phyloP scores from a whole-genome alignment of 2,329 filamentous ascomycete genomes.

The Cadophora sp. region DNA sequence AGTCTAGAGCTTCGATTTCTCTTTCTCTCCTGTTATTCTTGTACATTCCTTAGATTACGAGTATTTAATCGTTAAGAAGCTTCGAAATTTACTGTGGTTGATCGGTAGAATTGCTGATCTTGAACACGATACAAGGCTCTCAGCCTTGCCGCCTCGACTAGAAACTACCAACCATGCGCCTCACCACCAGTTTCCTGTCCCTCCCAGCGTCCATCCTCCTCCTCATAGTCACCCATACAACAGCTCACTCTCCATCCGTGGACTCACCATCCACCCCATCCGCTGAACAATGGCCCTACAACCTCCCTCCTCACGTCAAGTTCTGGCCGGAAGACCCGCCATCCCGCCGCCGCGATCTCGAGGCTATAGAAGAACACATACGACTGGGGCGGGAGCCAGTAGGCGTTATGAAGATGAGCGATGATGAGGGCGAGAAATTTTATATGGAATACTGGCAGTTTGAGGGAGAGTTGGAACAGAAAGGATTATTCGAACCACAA shows the following conservation, averaged over 20 bases:
- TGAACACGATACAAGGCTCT: conserved; percentile 16
- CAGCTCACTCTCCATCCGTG: conserved; percentile 36
- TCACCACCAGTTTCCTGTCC: conserved; percentile 46
- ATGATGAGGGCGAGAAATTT: conserved; percentile 76
- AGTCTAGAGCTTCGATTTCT: background rate
- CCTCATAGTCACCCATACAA: conserved; percentile 51
- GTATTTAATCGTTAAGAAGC: background rate
- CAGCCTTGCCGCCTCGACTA: conserved; percentile 26
- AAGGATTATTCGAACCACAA: conserved; percentile 7
- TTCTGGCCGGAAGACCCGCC: conserved; percentile 56
- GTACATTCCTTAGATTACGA: background rate
- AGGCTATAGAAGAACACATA: conserved; percentile 49
- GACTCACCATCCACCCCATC: conserved; percentile 30
- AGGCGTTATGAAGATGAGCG: conserved; percentile 75
- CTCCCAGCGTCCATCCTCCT: conserved; percentile 55
- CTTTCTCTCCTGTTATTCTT: background rate
- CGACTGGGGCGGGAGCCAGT: conserved; percentile 54
- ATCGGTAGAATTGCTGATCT: background rate
- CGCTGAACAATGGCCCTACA: conserved; percentile 51
- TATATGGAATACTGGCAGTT: conserved; percentile 66
- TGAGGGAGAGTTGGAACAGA: conserved; percentile 33
- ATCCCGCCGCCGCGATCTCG: conserved; percentile 50
- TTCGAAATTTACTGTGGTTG: background rate
- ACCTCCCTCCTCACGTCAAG: conserved; percentile 52
- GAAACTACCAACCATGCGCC: conserved; percentile 48